These are phyloP conservation scores for Talaromyces wortmannii DNA, from an alignment of 495 filamentous ascomycete genomes.

Conservation along the genomic window DNA sequence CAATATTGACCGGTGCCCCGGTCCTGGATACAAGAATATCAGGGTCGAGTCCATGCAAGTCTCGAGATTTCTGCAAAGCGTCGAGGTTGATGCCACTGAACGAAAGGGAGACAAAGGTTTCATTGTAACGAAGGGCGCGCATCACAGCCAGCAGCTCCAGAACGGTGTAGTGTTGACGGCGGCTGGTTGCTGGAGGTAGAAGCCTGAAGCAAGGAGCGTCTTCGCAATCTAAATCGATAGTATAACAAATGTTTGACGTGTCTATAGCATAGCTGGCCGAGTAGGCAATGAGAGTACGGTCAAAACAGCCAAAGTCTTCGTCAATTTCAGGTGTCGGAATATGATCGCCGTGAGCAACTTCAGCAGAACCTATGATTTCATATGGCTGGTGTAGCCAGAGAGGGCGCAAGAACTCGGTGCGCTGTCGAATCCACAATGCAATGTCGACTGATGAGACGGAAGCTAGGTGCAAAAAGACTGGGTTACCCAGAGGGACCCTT, in stretches of 20 bases:
- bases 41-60: slow-evolving; percentile 56
- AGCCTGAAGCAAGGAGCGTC: slow-evolving; percentile 80
- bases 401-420: slow-evolving; percentile 74
- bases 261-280: slow-evolving; percentile 70
- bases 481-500: slow-evolving; percentile 58
- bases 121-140: slow-evolving; percentile 85
- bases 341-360: slow-evolving; percentile 52
- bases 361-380: slow-evolving; percentile 53
- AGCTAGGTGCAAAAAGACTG: slow-evolving; percentile 65
- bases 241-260: slow-evolving; percentile 68
- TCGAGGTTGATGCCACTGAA: slow-evolving; percentile 73
- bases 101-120: slow-evolving; percentile 79
- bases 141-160: slow-evolving; percentile 80
- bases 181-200: slow-evolving; percentile 54
- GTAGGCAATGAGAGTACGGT: slow-evolving; percentile 80
- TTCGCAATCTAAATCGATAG: slow-evolving; percentile 66
- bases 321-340: slow-evolving; percentile 55
- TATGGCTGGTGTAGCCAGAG: slow-evolving; percentile 71
- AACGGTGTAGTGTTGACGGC: slow-evolving; percentile 52
- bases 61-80: slow-evolving; percentile 51
- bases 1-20: slow-evolving; percentile 48
- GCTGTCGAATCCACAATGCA: slow-evolving; percentile 62
- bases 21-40: slow-evolving; percentile 52
- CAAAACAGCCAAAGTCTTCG: slow-evolving; percentile 75
- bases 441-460: slow-evolving; percentile 74